Conservation (phyloP, 2,329 filamentous ascomycete genomes). For the Sarocladium brachiariae region DNA sequence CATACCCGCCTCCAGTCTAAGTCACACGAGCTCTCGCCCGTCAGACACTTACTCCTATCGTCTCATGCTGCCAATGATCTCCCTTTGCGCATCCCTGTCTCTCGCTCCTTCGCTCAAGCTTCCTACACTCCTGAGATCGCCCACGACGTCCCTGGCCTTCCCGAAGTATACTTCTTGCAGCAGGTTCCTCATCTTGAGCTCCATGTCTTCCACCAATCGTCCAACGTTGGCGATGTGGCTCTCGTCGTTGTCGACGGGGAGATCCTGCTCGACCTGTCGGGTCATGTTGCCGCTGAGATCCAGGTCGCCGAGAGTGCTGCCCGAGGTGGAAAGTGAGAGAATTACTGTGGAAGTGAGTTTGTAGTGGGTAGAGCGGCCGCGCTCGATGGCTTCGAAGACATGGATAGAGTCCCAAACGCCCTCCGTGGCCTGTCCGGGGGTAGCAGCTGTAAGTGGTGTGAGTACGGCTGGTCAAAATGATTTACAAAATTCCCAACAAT, state of each 20-base stretch:
- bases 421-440: constrained; percentile 57
- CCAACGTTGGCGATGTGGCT: constrained; percentile 96
- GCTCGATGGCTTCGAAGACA: constrained; percentile 94
- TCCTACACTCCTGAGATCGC: constrained; percentile 81
- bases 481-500: not conserved
- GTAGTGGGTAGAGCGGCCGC: constrained; percentile 88
- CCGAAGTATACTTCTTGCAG: constrained; percentile 99
- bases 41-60: constrained; percentile 23
- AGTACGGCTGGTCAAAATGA: not conserved
- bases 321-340: constrained; percentile 65
- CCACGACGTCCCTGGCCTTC: constrained; percentile 97
- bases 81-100: constrained; percentile 78
- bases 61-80: constrained; percentile 68
- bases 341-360: constrained; percentile 97
- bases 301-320: constrained; percentile 63
- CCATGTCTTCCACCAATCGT: constrained; percentile 95
- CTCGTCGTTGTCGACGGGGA: constrained; percentile 82
- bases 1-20: not conserved
- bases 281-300: constrained; percentile 98
- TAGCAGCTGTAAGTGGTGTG: constrained; percentile 47
- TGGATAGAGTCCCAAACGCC: constrained; percentile 98
- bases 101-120: constrained; percentile 77
- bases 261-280: constrained; percentile 85
- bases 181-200: constrained; percentile 97
- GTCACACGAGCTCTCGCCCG: not conserved